Conservation (phyloP, 768 basidiomycete genomes). For the Pleurotus sapidus region DNA sequence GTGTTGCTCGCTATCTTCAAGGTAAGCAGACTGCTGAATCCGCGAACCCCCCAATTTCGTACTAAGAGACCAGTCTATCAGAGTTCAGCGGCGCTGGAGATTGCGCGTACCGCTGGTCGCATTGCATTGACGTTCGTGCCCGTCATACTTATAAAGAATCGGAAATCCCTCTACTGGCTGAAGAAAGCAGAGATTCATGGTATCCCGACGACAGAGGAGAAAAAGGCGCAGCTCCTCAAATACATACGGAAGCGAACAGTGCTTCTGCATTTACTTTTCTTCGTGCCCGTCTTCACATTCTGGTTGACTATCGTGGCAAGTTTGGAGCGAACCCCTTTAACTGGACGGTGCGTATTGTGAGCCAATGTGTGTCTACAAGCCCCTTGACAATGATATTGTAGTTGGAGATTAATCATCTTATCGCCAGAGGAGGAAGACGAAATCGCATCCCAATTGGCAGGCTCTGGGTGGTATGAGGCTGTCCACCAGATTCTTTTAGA, state of each 20-base stretch:
- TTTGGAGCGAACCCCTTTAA: conserved; percentile 75
- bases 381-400: conserved; percentile 1
- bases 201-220: conserved; percentile 50
- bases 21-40: conserved; percentile 33
- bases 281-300: conserved; percentile 60
- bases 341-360: conserved; percentile 63
- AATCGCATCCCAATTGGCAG: conserved; percentile 79
- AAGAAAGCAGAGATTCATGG: conserved; percentile 49
- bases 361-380: background rate
- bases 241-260: conserved; percentile 45
- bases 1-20: conserved; percentile 65
- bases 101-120: conserved; percentile 68
- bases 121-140: conserved; percentile 77
- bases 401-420: conserved; percentile 68
- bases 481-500: conserved; percentile 75
- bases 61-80: conserved; percentile 23
- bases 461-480: conserved; percentile 83
- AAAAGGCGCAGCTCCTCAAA: conserved; percentile 42
- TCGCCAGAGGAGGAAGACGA: conserved; percentile 93
- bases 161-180: conserved; percentile 47
- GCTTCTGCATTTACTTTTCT: conserved; percentile 51
- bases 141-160: conserved; percentile 58
- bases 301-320: conserved; percentile 71
- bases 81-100: conserved; percentile 72
- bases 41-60: background rate